Evolutionary conservation across 2,329 filamentous ascomycete genomes (phyloP), one percentile per base, ranked within the genome.

Genomic region (Fusarium gaditjirri): DNA sequence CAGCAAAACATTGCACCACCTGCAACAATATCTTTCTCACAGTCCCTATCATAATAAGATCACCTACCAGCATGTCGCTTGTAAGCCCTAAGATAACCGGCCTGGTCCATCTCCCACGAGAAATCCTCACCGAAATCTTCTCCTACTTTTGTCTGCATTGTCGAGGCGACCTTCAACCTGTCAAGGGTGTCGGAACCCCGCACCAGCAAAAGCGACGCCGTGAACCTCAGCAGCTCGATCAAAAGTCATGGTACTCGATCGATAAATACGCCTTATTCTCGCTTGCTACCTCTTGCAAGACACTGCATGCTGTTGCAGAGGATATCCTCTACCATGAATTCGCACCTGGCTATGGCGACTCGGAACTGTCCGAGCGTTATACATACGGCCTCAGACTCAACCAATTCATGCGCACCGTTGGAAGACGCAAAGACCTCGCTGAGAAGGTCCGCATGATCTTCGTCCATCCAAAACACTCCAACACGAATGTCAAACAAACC

Each of bases 401-500:
- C 29, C 21, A 39, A 11, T 53, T 59, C 27, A 59, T 59, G 44
- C 10, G 56, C 2, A 59, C 35, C 10, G 27, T 59, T 8, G 56
- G 35, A 16, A 21, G 2, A 2, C 35, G 35, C 14, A 52, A 41
- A 33, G 55, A 52, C 19, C 35, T 59, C n/a, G 56, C 44, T 14
- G 27, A n/a, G 1, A 52, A n/a, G 17, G 44, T 41, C 1, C 17
- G 44, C 13, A 8, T 59, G 13, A 1, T 59, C 13, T 41, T 33
- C 12, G 4, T 59, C 19, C 39, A 53, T 38, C 11, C 9, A 7
- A 17, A 21, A 4, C n/a, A 33, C 35, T 27, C 17, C 5, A 52
- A n/a, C 4, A 5, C 2, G n/a, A 1, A 2, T n/a, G 11, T 23
- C 4, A 1, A 52, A 6, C 21, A 4, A 25, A 41, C 0, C 5